phyloP scores from a whole-genome alignment of 139 green algal genomes.

The Haematococcus sp. region DNA sequence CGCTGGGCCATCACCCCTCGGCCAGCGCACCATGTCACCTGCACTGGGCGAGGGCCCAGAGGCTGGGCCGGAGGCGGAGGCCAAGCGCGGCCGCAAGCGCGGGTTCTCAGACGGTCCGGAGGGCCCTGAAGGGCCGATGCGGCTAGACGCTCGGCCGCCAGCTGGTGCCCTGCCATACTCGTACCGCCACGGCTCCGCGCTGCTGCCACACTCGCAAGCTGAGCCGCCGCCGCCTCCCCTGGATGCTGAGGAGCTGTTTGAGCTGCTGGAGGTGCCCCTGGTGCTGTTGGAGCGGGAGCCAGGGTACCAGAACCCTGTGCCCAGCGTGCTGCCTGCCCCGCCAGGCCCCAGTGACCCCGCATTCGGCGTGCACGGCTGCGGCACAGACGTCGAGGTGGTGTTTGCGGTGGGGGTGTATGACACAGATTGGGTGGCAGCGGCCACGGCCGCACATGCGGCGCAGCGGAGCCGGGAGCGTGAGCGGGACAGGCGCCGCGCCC shows the following conservation, averaged over 20 bases:
- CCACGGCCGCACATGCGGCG: not conserved
- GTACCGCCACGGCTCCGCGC: conserved; percentile 11
- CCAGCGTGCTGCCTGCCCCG: not conserved
- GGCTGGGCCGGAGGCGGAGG: too few species aligned
- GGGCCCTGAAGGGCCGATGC: not conserved
- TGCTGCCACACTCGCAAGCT: not conserved
- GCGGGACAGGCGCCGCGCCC: too few species aligned
- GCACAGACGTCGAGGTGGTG: conserved; percentile 14
- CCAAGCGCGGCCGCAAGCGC: not conserved
- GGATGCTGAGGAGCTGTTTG: conserved; percentile 34
- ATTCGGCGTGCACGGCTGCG: conserved; percentile 14
- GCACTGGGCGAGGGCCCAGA: too few species aligned
- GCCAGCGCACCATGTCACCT: too few species aligned
- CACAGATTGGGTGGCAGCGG: not conserved
- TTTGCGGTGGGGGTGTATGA: conserved; percentile 34
- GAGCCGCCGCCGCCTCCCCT: conserved; percentile 10
- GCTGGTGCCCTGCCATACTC: not conserved
- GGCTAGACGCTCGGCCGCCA: not conserved
- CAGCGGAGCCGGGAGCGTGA: not conserved
- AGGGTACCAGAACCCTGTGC: not conserved
- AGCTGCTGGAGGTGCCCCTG: conserved; percentile 14
- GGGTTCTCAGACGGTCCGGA: not conserved
- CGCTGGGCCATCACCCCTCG: not conserved
- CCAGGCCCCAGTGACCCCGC: not conserved
- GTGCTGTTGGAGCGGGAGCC: conserved; percentile 3